These are phyloP conservation scores for Gentiana straminea DNA, from an alignment of 257 asterid genomes.

Conservation along the genomic window DNA sequence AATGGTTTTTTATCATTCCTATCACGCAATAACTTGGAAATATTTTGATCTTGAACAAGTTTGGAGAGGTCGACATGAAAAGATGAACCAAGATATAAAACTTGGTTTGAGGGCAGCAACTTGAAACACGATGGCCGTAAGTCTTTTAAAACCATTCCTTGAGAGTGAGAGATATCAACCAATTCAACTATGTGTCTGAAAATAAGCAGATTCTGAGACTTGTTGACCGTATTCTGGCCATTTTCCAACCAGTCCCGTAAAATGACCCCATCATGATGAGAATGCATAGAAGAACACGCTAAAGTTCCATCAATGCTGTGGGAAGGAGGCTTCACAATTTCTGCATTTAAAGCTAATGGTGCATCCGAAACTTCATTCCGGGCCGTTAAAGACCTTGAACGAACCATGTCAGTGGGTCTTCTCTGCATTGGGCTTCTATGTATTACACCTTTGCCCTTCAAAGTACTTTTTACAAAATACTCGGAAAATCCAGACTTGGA, in stretches of 20 bases:
- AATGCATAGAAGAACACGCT: slow-evolving; percentile 17
- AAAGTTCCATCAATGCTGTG: slow-evolving; percentile 27
- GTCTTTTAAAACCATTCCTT: slow-evolving; percentile 50
- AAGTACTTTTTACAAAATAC: slow-evolving; percentile 58
- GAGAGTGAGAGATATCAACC: slow-evolving; percentile 66
- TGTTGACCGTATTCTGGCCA: slow-evolving; percentile 40
- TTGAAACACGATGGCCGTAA: slow-evolving; percentile 77
- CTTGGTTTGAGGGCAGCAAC: slow-evolving; percentile 41
- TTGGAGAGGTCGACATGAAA: slow-evolving; percentile 18
- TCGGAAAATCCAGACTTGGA: slow-evolving; percentile 78
- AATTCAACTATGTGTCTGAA: slow-evolving; percentile 67
- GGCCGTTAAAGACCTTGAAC: slow-evolving; percentile 22
- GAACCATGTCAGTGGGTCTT: slow-evolving; percentile 21
- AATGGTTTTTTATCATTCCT: slow-evolving; percentile 37
- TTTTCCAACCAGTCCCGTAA: slow-evolving; percentile 73
- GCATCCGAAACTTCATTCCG: slow-evolving; percentile 25
- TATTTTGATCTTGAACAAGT: slow-evolving; percentile 26
- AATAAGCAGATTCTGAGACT: slow-evolving; percentile 52
- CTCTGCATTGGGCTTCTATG: slow-evolving; percentile 34
- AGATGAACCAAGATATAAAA: slow-evolving; percentile 51
- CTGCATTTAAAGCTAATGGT: slow-evolving; percentile 21
- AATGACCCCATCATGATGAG: slow-evolving; percentile 33
- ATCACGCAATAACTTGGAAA: slow-evolving; percentile 19
- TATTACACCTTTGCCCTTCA: slow-evolving; percentile 68
- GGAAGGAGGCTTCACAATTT: slow-evolving; percentile 26